These are phyloP conservation scores for Myxozyma lipomycoides DNA, from an alignment of 805 yeast genomes.

Conservation along the genomic window DNA sequence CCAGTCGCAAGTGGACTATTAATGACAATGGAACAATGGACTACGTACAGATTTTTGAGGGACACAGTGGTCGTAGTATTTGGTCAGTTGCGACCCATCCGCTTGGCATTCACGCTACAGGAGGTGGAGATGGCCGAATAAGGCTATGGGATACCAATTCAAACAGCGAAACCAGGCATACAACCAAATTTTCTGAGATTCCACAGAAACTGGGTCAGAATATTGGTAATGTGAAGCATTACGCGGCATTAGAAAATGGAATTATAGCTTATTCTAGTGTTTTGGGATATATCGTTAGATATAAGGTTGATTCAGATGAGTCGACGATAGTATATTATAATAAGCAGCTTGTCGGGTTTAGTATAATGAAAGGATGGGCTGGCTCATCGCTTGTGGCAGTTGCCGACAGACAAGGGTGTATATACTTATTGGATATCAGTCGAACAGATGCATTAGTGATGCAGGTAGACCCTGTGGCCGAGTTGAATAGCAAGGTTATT, in stretches of 20 bases:
- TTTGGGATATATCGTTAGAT: slow-evolving; percentile 26
- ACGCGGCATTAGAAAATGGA: neutral
- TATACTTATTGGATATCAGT: slow-evolving; percentile 29
- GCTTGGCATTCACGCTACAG: slow-evolving; percentile 59
- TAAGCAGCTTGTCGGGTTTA: slow-evolving; percentile 40
- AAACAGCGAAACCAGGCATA: neutral
- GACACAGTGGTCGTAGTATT: slow-evolving; percentile 79
- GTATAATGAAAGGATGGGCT: slow-evolving; percentile 43
- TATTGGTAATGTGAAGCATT: neutral
- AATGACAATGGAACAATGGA: slow-evolving; percentile 36
- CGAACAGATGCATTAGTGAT: slow-evolving; percentile 40
- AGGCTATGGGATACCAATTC: slow-evolving; percentile 46
- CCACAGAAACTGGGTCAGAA: neutral
- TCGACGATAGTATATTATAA: slow-evolving; percentile 36
- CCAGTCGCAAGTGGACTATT: slow-evolving; percentile 73
- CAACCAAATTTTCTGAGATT: neutral
- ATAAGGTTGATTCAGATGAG: slow-evolving; percentile 2
- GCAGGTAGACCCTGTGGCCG: slow-evolving; percentile 36
- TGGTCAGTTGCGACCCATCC: slow-evolving; percentile 65
- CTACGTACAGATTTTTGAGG: slow-evolving; percentile 52
- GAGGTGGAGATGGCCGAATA: slow-evolving; percentile 91
- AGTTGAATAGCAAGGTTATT: slow-evolving; percentile 9
- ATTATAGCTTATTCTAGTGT: slow-evolving; percentile 32
- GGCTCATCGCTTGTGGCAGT: slow-evolving; percentile 23
- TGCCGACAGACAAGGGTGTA: slow-evolving; percentile 35